Evolutionary conservation across 2,329 filamentous ascomycete species (phyloP).

Genomic region (Aureobasidium melanogenum): DNA sequence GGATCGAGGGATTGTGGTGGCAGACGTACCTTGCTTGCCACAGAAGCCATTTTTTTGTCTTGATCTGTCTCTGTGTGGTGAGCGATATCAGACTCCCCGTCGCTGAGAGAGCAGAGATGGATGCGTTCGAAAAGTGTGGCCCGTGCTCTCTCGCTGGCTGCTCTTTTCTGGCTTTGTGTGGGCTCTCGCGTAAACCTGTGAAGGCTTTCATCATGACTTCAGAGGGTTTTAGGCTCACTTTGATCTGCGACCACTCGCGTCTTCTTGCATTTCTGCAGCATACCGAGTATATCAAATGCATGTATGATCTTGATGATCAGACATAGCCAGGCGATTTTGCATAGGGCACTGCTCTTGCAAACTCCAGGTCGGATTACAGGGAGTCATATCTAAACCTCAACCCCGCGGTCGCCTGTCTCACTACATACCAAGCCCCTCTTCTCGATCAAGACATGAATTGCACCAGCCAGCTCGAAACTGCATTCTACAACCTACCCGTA

Average conservation of each 20-base stretch:
- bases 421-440: background rate
- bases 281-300: background rate
- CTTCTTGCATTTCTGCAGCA: background rate
- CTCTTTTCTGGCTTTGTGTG: background rate
- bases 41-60: constrained; percentile 11
- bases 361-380: background rate
- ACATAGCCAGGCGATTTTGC: background rate
- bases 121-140: too few relatives aligned
- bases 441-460: background rate
- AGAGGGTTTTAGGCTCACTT: background rate
- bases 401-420: background rate
- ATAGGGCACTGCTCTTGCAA: background rate
- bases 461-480: background rate
- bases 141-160: too few relatives aligned
- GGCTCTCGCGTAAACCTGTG: too few relatives aligned
- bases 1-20: background rate
- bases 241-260: background rate
- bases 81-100: constrained; percentile 12
- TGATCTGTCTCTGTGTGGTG: constrained; percentile 9
- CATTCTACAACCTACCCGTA: background rate
- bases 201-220: background rate
- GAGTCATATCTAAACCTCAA: background rate
- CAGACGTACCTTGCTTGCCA: constrained; percentile 13
- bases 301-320: background rate
- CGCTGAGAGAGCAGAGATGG: background rate